A percentile compares a stretch with the other conserved stretches of the same genome.
These are phyloP conservation scores for Trichomonas vaginalis DNA, from an alignment of 208 protist genomes.

Conservation along the genomic window DNA sequence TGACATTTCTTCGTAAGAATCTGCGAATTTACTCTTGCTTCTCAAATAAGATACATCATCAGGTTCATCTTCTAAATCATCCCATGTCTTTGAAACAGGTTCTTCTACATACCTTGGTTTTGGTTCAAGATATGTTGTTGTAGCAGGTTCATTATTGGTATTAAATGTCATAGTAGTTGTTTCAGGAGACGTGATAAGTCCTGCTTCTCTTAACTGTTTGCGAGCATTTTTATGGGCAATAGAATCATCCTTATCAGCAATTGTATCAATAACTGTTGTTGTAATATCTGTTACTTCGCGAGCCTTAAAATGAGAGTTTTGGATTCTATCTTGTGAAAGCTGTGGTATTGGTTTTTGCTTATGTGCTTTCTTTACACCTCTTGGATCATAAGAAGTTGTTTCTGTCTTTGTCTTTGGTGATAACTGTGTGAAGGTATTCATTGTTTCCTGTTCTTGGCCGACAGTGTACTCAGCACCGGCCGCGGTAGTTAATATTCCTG, in stretches of 20 bases:
- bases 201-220: background rate
- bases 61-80: background rate
- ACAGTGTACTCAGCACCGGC: background rate
- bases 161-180: background rate
- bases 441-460: background rate
- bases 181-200: background rate
- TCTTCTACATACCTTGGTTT: background rate
- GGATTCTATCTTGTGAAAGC: background rate
- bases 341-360: background rate
- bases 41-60: background rate
- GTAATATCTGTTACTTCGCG: background rate
- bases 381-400: background rate
- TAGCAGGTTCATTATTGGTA: background rate
- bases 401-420: background rate
- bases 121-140: background rate
- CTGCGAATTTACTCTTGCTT: background rate
- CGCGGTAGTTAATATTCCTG: background rate
- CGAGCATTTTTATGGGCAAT: background rate
- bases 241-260: background rate
- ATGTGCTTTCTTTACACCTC: background rate
- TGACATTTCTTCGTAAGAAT: background rate
- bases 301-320: background rate
- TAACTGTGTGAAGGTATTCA: background rate
- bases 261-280: background rate
- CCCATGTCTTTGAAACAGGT: background rate